Evolutionary conservation across 805 yeast species (phyloP), one percentile per base, ranked within the genome.

Genomic region (Zygosaccharomyces kombuchaensis): DNA sequence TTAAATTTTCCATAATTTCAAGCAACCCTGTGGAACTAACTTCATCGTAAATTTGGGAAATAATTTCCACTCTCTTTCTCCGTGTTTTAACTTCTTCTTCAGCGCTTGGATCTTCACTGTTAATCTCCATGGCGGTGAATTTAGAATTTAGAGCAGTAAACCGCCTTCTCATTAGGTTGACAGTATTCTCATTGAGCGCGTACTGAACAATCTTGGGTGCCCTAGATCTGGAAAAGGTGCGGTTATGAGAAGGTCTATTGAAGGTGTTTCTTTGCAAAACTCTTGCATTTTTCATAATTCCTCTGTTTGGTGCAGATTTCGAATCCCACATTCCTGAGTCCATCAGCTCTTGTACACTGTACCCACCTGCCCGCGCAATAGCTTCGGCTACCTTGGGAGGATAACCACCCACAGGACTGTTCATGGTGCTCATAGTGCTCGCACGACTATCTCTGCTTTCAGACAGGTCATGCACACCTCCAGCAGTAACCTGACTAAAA

Each of bases 401-500:
- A 25, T 54, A 38, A 4, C 50, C 53, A 9, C 44, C 37, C n/a
- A 43, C n/a, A 9, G 46, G 16, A 21, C 13, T 38, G n/a, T 34
- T 36, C 9, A 31, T 29, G 19, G 14, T 17, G 8, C 21, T 38
- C 19, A 30, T 25, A 3, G 32, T 31, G 37, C 44, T 56, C 22
- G 35, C 35, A 19, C 26, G 25, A 10, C 34, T 22, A 19, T 19
- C 22, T 6, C 19, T 17, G n/a, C 16, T 43, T 10, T 43, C 49
- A 4, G 52, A 43, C 13, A 56, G 5, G 5, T 8, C 30, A 19
- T 2, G n/a, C 9, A 9, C 9, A 14, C 10, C 16, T 7, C 23
- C 17, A 71, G 60, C 40, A 27, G 53, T 46, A 16, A 50, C 46
- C 19, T 49, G 45, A 52, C 78, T 76, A 53, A 82, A 82, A 21